These are phyloP conservation scores for Tuber indicum DNA, from an alignment of 495 filamentous ascomycete species.

Conservation along the genomic window DNA sequence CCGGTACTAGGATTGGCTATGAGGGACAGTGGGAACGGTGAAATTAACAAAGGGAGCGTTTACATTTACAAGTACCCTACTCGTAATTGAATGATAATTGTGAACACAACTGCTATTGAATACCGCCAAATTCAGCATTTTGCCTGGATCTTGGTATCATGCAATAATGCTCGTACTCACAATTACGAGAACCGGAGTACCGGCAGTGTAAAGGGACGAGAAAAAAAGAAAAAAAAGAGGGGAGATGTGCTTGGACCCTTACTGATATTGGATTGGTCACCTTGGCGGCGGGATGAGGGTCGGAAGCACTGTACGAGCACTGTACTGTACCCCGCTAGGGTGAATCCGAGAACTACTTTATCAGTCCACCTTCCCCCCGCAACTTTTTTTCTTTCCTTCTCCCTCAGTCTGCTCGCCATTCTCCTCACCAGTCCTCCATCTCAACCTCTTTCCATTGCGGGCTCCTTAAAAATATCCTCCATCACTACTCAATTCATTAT, in stretches of 20 bases:
- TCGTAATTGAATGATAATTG: too few relatives aligned
- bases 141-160: too few relatives aligned
- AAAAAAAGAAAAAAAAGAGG: not conserved
- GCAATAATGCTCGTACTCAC: too few relatives aligned
- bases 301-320: not conserved
- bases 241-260: not conserved
- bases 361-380: constrained; percentile 9
- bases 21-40: not conserved
- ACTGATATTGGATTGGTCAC: not conserved
- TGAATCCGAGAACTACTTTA: not conserved
- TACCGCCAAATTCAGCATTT: too few relatives aligned
- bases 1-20: not conserved
- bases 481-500: constrained; percentile 20
- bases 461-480: constrained; percentile 10
- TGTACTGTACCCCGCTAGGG: not conserved
- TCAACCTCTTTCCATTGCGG: constrained; percentile 6
- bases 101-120: too few relatives aligned
- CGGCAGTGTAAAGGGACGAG: too few relatives aligned
- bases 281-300: not conserved
- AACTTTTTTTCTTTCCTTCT: constrained; percentile 7
- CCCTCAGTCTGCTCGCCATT: constrained; percentile 14
- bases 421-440: constrained; percentile 9
- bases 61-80: not conserved
- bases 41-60: not conserved
- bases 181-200: too few relatives aligned